These are phyloP conservation scores for Dysphania ambrosioides DNA, from an alignment of 148 eudicot genomes.

Conservation along the genomic window DNA sequence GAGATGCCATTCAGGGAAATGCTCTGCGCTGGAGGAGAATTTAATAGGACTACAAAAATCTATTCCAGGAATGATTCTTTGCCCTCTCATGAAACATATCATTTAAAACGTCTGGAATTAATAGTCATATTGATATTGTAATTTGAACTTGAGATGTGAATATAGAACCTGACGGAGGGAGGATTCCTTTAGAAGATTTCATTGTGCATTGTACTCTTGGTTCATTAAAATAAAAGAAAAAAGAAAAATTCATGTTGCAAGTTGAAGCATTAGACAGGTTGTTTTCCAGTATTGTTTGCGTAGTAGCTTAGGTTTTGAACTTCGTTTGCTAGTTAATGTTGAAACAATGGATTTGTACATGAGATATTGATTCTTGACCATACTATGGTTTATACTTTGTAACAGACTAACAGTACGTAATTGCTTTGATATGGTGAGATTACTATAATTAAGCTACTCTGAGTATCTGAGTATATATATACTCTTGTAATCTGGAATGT, in stretches of 20 bases:
- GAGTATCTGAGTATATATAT: too few species aligned
- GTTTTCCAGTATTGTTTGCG: too few species aligned
- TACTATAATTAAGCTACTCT: too few species aligned
- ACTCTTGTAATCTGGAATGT: neutral
- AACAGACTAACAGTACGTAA: neutral
- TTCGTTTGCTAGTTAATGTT: too few species aligned
- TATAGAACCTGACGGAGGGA: neutral
- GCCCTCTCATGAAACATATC: slow-evolving; percentile 13
- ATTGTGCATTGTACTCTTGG: too few species aligned
- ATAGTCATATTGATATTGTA: neutral
- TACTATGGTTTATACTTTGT: neutral
- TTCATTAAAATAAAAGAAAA: too few species aligned
- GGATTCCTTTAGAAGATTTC: too few species aligned
- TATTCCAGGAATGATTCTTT: neutral
- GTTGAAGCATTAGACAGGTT: too few species aligned
- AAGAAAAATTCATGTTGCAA: too few species aligned
- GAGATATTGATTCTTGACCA: neutral
- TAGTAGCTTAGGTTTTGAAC: too few species aligned
- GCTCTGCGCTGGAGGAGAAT: neutral
- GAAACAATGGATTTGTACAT: too few species aligned
- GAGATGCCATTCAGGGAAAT: neutral
- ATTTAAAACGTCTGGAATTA: neutral
- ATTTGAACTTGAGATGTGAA: neutral
- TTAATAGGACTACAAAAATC: neutral
- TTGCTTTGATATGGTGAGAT: neutral